A percentile compares a stretch with the other conserved stretches of the same genome.
Conservation (phyloP, 1,139 yeast genomes). For the Geotrichum siamense region DNA sequence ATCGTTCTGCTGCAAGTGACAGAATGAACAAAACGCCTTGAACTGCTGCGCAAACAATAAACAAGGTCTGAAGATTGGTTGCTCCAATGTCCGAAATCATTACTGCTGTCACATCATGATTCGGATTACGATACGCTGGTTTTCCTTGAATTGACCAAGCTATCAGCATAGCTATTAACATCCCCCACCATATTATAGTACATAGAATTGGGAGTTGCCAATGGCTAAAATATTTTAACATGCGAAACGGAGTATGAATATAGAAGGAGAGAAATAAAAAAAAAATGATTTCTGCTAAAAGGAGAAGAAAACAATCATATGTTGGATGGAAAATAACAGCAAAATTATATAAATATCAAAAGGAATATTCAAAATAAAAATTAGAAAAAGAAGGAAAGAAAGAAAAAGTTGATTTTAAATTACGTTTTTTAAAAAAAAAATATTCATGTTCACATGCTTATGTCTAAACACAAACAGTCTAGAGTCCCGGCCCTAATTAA, state of each 20-base stretch:
- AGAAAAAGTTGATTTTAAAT: no score
- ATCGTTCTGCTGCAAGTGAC: conserved; percentile 53
- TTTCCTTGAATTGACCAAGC: conserved; percentile 73
- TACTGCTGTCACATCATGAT: conserved; percentile 12
- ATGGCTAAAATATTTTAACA: conserved; percentile 21
- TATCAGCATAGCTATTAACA: conserved; percentile 62
- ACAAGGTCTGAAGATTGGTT: conserved; percentile 71
- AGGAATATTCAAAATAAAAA: no score
- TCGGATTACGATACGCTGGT: conserved; percentile 13
- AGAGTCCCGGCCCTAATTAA: no score
- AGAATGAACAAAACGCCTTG: conserved; percentile 73
- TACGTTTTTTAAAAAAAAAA: no score
- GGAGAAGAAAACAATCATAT: no score
- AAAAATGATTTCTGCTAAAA: background rate
- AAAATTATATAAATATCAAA: no score
- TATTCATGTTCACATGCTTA: no score
- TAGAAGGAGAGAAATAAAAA: background rate
- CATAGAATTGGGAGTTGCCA: conserved; percentile 52
- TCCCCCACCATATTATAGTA: conserved; percentile 63
- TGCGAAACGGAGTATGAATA: background rate
- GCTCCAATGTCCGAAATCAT: conserved; percentile 85
- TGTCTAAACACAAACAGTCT: no score
- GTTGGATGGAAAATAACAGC: no score
- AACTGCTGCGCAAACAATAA: conserved; percentile 70
- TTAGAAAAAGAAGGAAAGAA: no score